Evolutionary conservation across 257 asterid species (phyloP), one percentile per base, ranked within the genome.

Genomic region (Petrea volubilis): DNA sequence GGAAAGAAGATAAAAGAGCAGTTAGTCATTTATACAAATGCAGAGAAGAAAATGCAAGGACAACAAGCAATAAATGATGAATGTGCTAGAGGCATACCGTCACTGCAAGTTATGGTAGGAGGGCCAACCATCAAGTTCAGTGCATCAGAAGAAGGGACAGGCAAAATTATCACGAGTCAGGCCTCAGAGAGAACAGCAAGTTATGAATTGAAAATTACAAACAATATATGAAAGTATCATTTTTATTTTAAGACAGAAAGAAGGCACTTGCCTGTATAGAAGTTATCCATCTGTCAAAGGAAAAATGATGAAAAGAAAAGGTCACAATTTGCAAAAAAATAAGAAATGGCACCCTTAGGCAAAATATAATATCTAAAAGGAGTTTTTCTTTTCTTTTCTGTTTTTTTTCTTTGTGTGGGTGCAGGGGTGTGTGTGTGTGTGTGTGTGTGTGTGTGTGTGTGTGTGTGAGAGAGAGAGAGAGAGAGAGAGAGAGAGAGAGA

Each of bases 271-370:
- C 96, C 96, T 51, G 97, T 91, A 59, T 91, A 88, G 79, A 91
- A 91, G 83, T 88, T 91, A 80, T 91, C 96, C 97, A 91, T 91
- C 97, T 88, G 91, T 64, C 68, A 62, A 73, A 31, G 68, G 15
- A 67, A 63, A 50, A 78, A 79, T 53, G n/a, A 15, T 21, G 68
- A 79, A 55, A 50, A 64, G 41, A 69, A 79, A 60, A 17, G 43
- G 73, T 60, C 36, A 70, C 7, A 38, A 50, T 44, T 67, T 44
- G 53, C 40, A 33, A 57, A 47, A n/a, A 20, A 65, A 51, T 46
- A 33, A 46, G 44, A 64, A 58, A 11, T 17, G 34, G 36, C 55
- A 46, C 29, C 70, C 33, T 34, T 29, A 34, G 33, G 21, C 0
- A 17, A 38, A 18, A 38, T 7, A 62, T 18, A 49, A 59, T 20